phyloP scores from a whole-genome alignment of 495 filamentous ascomycete species.

The Penicillium roqueforti region DNA sequence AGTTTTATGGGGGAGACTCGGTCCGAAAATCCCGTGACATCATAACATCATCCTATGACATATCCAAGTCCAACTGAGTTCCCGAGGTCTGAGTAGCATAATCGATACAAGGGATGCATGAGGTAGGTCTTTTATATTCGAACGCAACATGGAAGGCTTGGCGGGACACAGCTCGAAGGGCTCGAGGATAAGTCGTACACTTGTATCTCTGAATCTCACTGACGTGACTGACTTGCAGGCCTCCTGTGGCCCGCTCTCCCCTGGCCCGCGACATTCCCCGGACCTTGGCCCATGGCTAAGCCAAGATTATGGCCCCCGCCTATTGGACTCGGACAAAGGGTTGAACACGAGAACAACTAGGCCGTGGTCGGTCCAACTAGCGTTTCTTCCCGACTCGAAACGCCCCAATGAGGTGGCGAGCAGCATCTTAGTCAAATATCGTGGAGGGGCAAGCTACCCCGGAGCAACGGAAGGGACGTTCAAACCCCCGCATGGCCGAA shows the following conservation, averaged over 20 bases:
- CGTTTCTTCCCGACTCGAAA: not conserved
- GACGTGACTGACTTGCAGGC: not conserved
- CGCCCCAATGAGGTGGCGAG: not conserved
- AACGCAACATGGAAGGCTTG: not conserved
- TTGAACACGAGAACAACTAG: constrained; percentile 1
- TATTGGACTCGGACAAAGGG: constrained; percentile 9
- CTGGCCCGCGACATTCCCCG: constrained; percentile 2
- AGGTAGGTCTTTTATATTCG: no score
- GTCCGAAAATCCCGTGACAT: not conserved
- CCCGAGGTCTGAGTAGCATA: no score
- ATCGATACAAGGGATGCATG: no score
- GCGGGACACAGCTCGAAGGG: not conserved
- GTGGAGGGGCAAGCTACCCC: constrained; percentile 27
- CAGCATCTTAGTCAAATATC: constrained; percentile 11
- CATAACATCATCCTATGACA: not conserved
- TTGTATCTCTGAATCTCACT: not conserved
- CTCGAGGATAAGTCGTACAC: not conserved
- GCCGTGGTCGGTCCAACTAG: not conserved
- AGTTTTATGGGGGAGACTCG: not conserved
- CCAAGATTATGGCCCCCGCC: not conserved
- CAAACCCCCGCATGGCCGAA: constrained; percentile 40
- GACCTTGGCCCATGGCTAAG: constrained; percentile 3
- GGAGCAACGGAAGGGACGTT: constrained; percentile 43
- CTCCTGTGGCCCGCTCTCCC: constrained; percentile 3
- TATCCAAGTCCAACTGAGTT: not conserved